Evolutionary conservation across 768 basidiomycete species (phyloP).

Genomic region (Leucosporidium creatinivorum): DNA sequence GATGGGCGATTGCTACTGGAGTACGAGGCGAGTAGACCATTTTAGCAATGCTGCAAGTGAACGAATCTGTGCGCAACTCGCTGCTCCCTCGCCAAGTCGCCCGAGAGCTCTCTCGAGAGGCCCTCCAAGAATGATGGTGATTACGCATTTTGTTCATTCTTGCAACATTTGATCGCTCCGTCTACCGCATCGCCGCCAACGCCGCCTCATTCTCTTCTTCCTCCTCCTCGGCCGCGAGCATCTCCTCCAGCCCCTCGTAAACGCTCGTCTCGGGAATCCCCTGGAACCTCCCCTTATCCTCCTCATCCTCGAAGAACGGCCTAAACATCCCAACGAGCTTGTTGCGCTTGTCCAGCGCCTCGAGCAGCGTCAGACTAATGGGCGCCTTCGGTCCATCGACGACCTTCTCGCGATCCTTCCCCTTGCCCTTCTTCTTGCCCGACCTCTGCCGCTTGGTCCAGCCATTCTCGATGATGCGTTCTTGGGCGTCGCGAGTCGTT

Average conservation of each 20-base stretch:
- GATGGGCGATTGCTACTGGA: background rate
- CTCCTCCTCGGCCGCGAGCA: background rate
- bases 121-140: no score
- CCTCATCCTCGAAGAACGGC: conserved; percentile 67
- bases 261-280: conserved; percentile 70
- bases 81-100: no score
- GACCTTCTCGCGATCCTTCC: conserved; percentile 61
- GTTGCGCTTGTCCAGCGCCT: conserved; percentile 66
- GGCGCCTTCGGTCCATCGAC: conserved; percentile 50
- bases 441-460: conserved; percentile 71
- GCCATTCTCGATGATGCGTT: conserved; percentile 67
- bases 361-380: conserved; percentile 60
- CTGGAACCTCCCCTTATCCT: conserved; percentile 53
- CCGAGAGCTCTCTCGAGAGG: no score
- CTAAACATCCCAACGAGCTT: conserved; percentile 75
- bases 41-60: no score
- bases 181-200: background rate
- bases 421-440: conserved; percentile 51
- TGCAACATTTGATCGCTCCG: background rate
- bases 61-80: no score
- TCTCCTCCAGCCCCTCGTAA: conserved; percentile 50
- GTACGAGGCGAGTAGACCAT: no score
- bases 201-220: conserved; percentile 10
- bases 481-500: conserved; percentile 72
- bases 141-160: no score